phyloP scores from a whole-genome alignment of 2,329 filamentous ascomycete genomes.

The Phymatotrichopsis omnivora region DNA sequence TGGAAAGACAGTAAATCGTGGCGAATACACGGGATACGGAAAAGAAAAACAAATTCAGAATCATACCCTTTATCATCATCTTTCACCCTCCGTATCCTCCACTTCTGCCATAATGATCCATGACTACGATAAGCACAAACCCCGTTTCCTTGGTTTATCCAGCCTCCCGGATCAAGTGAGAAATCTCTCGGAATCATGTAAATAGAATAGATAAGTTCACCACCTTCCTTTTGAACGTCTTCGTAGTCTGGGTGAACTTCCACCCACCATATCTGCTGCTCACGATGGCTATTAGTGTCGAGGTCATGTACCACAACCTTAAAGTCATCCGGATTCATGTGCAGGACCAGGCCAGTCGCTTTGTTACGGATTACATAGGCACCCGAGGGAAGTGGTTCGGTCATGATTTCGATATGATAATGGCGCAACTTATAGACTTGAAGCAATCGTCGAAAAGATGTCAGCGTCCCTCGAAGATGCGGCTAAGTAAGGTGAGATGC shows the following conservation, averaged over 20 bases:
- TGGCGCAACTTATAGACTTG: too few relatives aligned
- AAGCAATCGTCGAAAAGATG: too few relatives aligned
- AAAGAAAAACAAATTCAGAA: too few relatives aligned
- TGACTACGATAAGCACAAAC: neutral
- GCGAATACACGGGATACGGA: neutral
- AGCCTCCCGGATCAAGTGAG: neutral
- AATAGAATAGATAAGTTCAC: neutral
- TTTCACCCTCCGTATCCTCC: neutral
- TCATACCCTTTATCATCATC: neutral
- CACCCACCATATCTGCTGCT: constrained; percentile 8
- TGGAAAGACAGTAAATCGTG: neutral
- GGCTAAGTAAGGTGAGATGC: too few relatives aligned
- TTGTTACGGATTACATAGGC: constrained; percentile 15
- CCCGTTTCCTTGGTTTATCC: neutral
- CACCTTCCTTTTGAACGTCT: too few relatives aligned
- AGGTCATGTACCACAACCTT: neutral
- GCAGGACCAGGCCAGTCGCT: constrained; percentile 5
- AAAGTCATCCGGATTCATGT: too few relatives aligned
- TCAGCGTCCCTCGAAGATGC: too few relatives aligned
- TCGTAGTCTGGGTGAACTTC: neutral
- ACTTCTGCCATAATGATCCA: neutral
- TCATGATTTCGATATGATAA: too few relatives aligned
- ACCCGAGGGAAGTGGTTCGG: neutral
- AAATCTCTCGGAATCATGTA: neutral
- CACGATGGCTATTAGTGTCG: constrained; percentile 1